Base-by-base conservation (phyloP, 1,284 basidiomycete species). In the Cryptococcus wingfieldii region DNA sequence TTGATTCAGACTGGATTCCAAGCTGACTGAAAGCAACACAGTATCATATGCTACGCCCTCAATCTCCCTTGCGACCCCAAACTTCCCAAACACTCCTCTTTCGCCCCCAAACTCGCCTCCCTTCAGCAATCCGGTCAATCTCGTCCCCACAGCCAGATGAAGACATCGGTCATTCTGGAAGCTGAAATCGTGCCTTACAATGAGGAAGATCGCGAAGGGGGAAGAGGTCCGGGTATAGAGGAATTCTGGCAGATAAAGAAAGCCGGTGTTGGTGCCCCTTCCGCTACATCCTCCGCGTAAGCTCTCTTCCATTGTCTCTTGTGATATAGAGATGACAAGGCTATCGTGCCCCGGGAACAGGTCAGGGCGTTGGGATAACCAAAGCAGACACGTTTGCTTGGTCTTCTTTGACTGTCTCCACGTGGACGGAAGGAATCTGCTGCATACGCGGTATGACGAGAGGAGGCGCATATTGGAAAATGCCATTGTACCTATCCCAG, bases 131-230 rank as follows among this genome's bases (percentile, higher is more conserved):
- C 14, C 8, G 19, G 41, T n/a, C 41, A 42, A 42, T 42, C 19
- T 42, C 19, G 19, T 25, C 46, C 18, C 14, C 27, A 18, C 23
- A 8, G 28, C 27, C 41, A n/a, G 18, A 14, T 41, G 18, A 34
- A 41, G 3, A 42, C 34, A 70, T 83, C 83, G 56, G 73, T 88
- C 34, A 84, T 94, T 18, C 74, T 94, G 0, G 91, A 95, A 69
- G 89, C 89, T 0, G 91, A 95, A 74, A 89, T 94, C 83, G 85
- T 93, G 5, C 85, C 88, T 0, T 93, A 82, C 71, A 83, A 86
- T 47, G 86, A 85, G 27, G 74, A 70, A 0, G 67, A 55, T 4
- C 54, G 76, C 12, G 58, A 69, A 53, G 66, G 74, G 3, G 61
- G 61, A 2, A 56, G 68, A 6, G 72, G 71, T 3, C 68, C 72